Base-by-base conservation (phyloP, 2,329 filamentous ascomycete species). In the Aspergillus ochraceus region DNA sequence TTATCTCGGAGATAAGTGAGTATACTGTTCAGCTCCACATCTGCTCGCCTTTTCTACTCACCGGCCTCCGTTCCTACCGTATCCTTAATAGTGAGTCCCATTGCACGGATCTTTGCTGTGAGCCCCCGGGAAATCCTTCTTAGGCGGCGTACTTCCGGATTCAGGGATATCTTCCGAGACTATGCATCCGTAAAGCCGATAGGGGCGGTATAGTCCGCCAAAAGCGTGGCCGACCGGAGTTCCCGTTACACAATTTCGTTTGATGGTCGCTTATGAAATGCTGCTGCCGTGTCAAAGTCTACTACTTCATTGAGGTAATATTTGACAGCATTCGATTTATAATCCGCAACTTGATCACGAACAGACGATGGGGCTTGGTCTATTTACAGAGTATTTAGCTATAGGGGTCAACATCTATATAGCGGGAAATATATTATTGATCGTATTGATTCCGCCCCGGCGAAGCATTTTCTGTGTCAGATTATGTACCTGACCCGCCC, bases 301-400 rank as follows among this genome's bases (percentile, higher is more conserved):
- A 69, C 58, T 12, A 62, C 52, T 47, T 60, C 19, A 54, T 63
- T 64, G 3, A 70, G 56, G 46, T 70, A 69, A 55, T 67, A 68
- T 60, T 61, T 63, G n/a, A 69, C 52, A 14, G 60, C 52, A 52
- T 65, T 66, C 1, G 57, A 65, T 26, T 67, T 54, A 55, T 69
- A 54, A 46, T 67, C 55, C 29, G 60, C 52, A 58, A 68, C 57
- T 54, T 69, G 58, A 62, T 68, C 63, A 42, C 50, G 52, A 60
- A 69, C 59, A 30, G 58, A 69, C 10, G 60, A 57, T 19, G 50
- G 61, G 17, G 59, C 63, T 47, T 57, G 49, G 49, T 66, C 60
- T 67, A 46, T 57, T 63, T 36, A 2, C 54, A 14, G 53, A 42
- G 12, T 26, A 30, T 32, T 61, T 58, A 60, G 57, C 52, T 49